Conservation (phyloP, 164 flowering plant genomes). For the Magnolia changhungtana region DNA sequence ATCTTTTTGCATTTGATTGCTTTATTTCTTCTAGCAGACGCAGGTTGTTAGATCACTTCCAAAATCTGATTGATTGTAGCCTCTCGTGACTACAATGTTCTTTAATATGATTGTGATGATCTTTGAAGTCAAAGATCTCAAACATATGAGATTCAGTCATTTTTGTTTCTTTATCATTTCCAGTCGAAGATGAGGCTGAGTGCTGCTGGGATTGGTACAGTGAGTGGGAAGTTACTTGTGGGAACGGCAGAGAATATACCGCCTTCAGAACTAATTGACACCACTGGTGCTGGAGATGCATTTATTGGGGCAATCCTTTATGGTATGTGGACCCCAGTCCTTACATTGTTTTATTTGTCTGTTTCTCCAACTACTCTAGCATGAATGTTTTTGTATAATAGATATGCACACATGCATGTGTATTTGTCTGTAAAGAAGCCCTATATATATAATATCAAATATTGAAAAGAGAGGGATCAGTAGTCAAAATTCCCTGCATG, state of each 20-base stretch:
- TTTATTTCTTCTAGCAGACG: background rate
- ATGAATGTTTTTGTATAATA: background rate
- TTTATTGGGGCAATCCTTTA: conserved; percentile 86
- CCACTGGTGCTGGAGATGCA: conserved; percentile 97
- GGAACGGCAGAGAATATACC: conserved; percentile 96
- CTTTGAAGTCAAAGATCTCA: background rate
- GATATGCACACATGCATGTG: too few relatives aligned
- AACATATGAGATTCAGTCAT: background rate
- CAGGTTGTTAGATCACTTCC: background rate
- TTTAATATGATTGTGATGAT: conserved; percentile 1
- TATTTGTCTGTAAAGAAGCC: too few relatives aligned
- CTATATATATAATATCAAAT: too few relatives aligned
- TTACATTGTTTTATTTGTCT: background rate
- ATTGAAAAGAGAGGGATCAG: too few relatives aligned
- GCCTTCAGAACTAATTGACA: conserved; percentile 71
- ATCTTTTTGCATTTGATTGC: background rate
- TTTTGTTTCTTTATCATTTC: background rate
- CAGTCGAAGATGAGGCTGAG: conserved; percentile 31
- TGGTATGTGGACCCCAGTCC: conserved; percentile 33
- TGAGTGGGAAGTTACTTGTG: conserved; percentile 56
- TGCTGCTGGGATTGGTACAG: conserved; percentile 61
- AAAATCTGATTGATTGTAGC: background rate
- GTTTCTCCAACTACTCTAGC: background rate
- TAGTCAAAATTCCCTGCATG: too few relatives aligned
- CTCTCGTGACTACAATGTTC: background rate